Conservation (phyloP, 2,329 filamentous ascomycete genomes). For the Diaporthe longicolla region DNA sequence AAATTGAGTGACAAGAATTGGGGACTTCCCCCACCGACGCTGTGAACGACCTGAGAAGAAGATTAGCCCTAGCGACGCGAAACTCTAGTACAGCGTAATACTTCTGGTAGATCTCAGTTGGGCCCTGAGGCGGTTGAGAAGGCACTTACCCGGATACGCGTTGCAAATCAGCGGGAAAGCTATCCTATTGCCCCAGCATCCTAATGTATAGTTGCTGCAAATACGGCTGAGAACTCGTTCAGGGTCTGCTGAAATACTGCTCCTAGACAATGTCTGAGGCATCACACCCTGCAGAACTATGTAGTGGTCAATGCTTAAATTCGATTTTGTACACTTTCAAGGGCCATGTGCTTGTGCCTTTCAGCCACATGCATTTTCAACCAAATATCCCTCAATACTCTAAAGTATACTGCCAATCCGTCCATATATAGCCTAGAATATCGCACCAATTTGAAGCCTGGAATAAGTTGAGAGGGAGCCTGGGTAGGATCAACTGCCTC, state of each 20-base stretch:
- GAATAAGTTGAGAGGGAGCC: not conserved
- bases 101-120: not conserved
- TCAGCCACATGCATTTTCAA: not conserved
- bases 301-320: not conserved
- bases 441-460: not conserved
- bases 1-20: not conserved
- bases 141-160: not conserved
- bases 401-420: too few species aligned
- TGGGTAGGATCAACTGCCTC: too few species aligned
- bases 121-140: not conserved
- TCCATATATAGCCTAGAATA: too few species aligned
- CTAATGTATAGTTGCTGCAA: not conserved
- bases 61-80: too few species aligned
- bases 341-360: not conserved
- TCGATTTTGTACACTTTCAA: not conserved
- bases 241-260: not conserved
- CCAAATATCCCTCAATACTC: too few species aligned
- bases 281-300: not conserved
- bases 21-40: not conserved
- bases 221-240: not conserved
- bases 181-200: not conserved
- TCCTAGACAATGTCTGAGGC: not conserved
- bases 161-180: not conserved
- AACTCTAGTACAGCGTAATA: not conserved
- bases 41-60: not conserved